Conservation (phyloP, 2,329 filamentous ascomycete genomes). For the Aspergillus novoparasiticus region DNA sequence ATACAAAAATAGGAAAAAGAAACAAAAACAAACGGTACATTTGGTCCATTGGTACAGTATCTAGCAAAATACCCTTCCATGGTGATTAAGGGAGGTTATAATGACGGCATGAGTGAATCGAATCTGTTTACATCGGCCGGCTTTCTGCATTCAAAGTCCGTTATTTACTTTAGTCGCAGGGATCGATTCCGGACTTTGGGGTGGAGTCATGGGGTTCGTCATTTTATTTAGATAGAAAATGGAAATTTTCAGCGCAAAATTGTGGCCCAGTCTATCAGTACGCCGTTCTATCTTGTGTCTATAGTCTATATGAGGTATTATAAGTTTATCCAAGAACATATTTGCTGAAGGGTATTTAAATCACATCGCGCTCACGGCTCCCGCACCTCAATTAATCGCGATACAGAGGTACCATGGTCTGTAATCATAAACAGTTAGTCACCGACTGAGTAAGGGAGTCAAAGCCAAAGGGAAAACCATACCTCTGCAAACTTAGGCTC, state of each 20-base stretch:
- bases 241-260: conserved; percentile 9
- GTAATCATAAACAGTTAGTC: background rate
- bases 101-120: conserved; percentile 20
- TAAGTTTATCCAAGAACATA: background rate
- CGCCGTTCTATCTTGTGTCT: background rate
- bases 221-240: conserved; percentile 26
- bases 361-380: background rate
- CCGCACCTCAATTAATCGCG: conserved; percentile 4
- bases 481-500: conserved; percentile 42
- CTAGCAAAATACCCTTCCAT: conserved; percentile 14
- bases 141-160: conserved; percentile 16
- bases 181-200: conserved; percentile 16
- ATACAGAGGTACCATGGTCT: conserved; percentile 39
- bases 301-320: conserved; percentile 7
- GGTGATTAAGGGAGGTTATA: conserved; percentile 12
- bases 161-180: conserved; percentile 8
- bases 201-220: conserved; percentile 18
- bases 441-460: background rate
- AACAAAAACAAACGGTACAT: conserved; percentile 1
- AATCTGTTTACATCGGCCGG: conserved; percentile 17
- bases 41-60: conserved; percentile 15
- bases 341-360: background rate
- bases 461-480: background rate
- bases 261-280: conserved; percentile 1
- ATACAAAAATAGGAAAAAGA: conserved; percentile 1